phyloP scores from a whole-genome alignment of 371 early-diverging fungal genomes.

The Rhizopus delemar region DNA sequence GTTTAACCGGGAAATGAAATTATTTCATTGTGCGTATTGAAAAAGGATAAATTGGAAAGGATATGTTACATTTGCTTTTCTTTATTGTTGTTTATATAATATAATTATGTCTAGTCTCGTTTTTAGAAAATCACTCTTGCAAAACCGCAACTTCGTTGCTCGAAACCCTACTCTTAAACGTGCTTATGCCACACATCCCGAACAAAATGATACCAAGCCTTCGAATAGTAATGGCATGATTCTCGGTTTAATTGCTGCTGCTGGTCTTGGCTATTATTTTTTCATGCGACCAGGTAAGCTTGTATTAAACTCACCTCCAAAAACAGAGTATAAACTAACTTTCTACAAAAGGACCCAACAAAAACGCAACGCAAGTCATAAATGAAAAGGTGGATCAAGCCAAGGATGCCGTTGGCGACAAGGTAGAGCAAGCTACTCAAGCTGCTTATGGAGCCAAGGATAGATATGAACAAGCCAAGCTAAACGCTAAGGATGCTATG shows the following conservation, averaged over 20 bases:
- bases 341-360: not conserved
- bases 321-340: not conserved
- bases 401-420: not conserved
- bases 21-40: not conserved
- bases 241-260: not conserved
- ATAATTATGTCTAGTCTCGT: not conserved
- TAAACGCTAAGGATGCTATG: not conserved
- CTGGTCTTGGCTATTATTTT: not conserved
- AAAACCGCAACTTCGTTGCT: not conserved
- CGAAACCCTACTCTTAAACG: not conserved
- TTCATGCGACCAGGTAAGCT: not conserved
- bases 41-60: not conserved
- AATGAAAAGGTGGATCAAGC: not conserved
- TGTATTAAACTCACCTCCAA: too few relatives aligned
- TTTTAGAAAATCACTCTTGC: not conserved
- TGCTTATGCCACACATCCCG: constrained; percentile 1
- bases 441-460: not conserved
- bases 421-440: not conserved
- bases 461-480: not conserved
- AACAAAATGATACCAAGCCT: not conserved
- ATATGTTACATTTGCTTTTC: not conserved
- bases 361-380: not conserved
- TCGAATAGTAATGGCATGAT: not conserved
- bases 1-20: not conserved
- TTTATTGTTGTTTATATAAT: not conserved